These are phyloP conservation scores for Mycocentrospora acerina DNA, from an alignment of 2,329 filamentous ascomycete species.

Conservation along the genomic window DNA sequence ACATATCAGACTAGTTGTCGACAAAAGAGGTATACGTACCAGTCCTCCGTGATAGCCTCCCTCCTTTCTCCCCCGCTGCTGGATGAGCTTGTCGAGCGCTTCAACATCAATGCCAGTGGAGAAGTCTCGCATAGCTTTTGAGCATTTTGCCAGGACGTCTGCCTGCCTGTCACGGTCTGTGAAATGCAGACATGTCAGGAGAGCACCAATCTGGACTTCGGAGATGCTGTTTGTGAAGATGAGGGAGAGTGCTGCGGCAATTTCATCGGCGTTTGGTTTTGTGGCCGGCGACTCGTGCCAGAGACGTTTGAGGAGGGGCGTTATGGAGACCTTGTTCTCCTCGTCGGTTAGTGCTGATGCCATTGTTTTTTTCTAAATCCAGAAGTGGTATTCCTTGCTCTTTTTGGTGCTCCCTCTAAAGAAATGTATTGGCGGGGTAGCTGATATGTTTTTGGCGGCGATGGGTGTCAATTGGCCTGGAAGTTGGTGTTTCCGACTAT, in stretches of 20 bases:
- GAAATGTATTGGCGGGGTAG: constrained; percentile 11
- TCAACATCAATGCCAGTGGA: constrained; percentile 70
- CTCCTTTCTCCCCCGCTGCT: constrained; percentile 61
- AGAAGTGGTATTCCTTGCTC: constrained; percentile 2
- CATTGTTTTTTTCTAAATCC: constrained; percentile 5
- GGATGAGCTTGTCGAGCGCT: constrained; percentile 62
- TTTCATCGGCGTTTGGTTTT: constrained; percentile 67
- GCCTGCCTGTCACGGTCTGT: constrained; percentile 81
- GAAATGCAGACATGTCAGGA: constrained; percentile 90
- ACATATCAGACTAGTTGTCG: not conserved
- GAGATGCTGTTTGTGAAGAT: constrained; percentile 91
- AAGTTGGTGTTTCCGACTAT: too few species aligned
- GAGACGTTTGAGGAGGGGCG: constrained; percentile 70
- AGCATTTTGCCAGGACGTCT: constrained; percentile 84
- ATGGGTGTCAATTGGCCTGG: not conserved
- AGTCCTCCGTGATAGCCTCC: constrained; percentile 81
- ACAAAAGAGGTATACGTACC: constrained; percentile 57
- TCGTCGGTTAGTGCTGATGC: constrained; percentile 15
- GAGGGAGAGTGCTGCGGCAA: constrained; percentile 83
- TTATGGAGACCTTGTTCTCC: constrained; percentile 56
- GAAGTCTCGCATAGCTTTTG: constrained; percentile 78
- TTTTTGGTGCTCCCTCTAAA: constrained; percentile 9
- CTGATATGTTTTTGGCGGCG: constrained; percentile 11
- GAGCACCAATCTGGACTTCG: constrained; percentile 81
- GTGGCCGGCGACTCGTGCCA: constrained; percentile 59